Percentiles rank a stretch among this genome's conserved stretches.
Conservation (phyloP, 2,329 filamentous ascomycete genomes). For the Alternaria incomplexa region DNA sequence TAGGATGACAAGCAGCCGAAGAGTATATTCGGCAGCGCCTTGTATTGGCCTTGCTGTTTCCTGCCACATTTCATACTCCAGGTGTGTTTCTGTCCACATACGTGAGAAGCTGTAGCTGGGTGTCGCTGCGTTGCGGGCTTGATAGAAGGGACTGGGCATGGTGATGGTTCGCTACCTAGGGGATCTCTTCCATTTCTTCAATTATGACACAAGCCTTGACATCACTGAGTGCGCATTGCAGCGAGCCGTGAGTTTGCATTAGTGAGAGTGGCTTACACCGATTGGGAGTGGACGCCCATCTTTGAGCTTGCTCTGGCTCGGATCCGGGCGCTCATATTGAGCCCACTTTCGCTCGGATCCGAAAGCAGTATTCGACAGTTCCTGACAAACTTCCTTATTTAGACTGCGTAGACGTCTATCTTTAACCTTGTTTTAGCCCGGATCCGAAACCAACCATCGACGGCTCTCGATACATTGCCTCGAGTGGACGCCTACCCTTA, state of each 20-base stretch:
- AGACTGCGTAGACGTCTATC: background rate
- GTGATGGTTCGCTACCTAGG: background rate
- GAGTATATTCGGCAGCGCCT: conserved; percentile 30
- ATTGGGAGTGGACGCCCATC: background rate
- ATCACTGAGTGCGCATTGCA: background rate
- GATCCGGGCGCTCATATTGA: background rate
- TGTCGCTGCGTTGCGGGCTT: background rate
- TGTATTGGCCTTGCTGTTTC: conserved; percentile 43
- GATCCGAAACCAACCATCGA: background rate
- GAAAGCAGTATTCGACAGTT: background rate
- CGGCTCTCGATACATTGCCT: background rate
- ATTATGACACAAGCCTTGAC: background rate
- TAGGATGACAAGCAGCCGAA: conserved; percentile 36
- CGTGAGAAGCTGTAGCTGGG: background rate
- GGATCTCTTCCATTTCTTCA: background rate
- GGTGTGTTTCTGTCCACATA: conserved; percentile 44
- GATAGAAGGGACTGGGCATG: background rate
- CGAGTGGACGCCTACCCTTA: background rate
- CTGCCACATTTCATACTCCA: conserved; percentile 42
- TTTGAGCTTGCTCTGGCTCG: background rate
- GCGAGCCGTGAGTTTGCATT: background rate
- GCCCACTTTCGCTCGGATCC: background rate
- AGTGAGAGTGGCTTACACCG: background rate
- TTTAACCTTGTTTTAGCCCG: too few relatives aligned
- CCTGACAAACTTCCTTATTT: background rate